Evolutionary conservation across 345 rosid genomes (phyloP).

Genomic region (Eucalyptus pauciflora): DNA sequence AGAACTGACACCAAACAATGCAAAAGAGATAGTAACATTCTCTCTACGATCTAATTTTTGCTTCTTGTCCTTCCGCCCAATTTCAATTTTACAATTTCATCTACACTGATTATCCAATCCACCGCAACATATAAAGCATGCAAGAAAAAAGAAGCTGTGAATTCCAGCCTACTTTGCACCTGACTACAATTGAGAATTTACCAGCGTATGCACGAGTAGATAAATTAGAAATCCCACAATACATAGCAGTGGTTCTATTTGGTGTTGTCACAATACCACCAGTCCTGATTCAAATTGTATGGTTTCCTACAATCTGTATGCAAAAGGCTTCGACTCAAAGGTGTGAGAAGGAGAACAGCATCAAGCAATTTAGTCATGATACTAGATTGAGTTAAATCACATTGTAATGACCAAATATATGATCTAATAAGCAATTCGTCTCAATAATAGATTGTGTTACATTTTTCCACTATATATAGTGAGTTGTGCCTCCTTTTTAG

Average conservation of each 20-base stretch:
- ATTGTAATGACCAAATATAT: background rate
- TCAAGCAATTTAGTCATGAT: background rate
- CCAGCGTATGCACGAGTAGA: background rate
- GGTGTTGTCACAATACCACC: background rate
- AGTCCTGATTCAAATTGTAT: background rate
- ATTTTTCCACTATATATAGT: background rate
- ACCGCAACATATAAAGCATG: background rate
- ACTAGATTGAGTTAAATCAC: background rate
- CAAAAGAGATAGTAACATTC: background rate
- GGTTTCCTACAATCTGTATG: background rate
- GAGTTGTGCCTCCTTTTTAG: background rate
- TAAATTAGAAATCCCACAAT: background rate
- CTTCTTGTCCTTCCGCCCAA: background rate
- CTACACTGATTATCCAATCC: background rate
- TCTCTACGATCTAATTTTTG: background rate
- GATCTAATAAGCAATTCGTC: background rate
- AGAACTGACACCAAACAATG: background rate
- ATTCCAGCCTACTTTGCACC: background rate
- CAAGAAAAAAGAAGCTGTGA: background rate
- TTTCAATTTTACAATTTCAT: background rate
- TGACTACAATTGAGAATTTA: background rate
- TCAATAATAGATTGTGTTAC: background rate
- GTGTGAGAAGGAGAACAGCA: background rate
- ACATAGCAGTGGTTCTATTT: background rate
- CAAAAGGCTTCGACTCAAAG: background rate